Base-by-base conservation (phyloP, 192 early-diverging fungal genomes). In the Dissophora globulifera region DNA sequence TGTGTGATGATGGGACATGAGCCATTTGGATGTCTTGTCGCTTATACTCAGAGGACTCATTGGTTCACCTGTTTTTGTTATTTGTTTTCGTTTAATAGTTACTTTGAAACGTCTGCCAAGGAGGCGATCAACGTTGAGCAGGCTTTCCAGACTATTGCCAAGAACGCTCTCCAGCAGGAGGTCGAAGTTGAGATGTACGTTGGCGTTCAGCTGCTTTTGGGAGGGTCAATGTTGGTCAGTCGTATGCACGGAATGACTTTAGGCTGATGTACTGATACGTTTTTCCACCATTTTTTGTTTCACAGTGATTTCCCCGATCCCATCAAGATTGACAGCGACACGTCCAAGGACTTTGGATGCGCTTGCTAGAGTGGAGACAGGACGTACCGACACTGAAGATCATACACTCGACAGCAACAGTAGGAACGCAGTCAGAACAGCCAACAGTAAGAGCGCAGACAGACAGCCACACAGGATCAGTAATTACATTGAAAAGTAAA, bases 81-180 rank as follows among this genome's bases (percentile, higher is more conserved):
- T n/a, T n/a, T n/a, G n/a, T n/a, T 26, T 51, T 20, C 11, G 32
- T 2, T 16, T 43, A 41, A 31, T 47, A 79, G 89, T 69, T 97
- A 96, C 86, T 99, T 99, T 89, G 96, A 99, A 83, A 98, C 96
- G 9, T 93, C 90, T 58, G 98, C 98, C 25, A 99, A 98, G 81
- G 96, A 96, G 79, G 94, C 94, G 42, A 96, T 95, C 83, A 98
- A 99, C 65, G 98, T 99, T 27, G 98, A 99, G 53, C 86, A 90
- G 60, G 98, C 98, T 45, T 99, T 99, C 86, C 93, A 93, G 62
- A 95, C 93, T 26, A 93, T 98, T 81, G 96, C 96, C 41, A 93
- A 88, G 81, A 96, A 94, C 62, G 96, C 98, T 22, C 84, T 99
- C 74, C 89, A 93, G 64, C 95, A 98, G 79, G 96, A 98, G 79